Evolutionary conservation across 768 basidiomycete species (phyloP).

Genomic region (Leucosporidium creatinivorum): DNA sequence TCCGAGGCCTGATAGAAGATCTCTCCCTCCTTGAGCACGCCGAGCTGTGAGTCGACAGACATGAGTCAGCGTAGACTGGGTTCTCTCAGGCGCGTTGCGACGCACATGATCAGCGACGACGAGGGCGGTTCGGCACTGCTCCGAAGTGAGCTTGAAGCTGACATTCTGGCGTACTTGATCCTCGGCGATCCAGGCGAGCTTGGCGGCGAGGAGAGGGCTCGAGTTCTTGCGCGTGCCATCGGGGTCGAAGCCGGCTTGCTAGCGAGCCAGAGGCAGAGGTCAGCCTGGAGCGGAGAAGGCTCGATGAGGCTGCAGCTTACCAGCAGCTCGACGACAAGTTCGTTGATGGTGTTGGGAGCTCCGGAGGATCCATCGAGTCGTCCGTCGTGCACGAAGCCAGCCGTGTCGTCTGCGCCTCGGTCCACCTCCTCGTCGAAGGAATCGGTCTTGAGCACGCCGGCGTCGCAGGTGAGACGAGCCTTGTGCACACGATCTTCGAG

Average conservation of each 20-base stretch:
- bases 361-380: constrained; percentile 9
- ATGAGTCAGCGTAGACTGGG: neutral
- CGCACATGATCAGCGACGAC: constrained; percentile 25
- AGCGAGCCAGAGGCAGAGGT: neutral
- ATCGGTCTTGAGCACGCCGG: neutral
- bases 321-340: constrained; percentile 26
- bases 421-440: neutral
- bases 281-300: too few species aligned
- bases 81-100: too few species aligned
- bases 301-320: constrained; percentile 3
- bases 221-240: neutral
- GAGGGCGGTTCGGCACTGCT: constrained; percentile 15
- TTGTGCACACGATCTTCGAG: constrained; percentile 16
- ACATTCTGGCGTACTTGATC: neutral
- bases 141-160: constrained; percentile 11
- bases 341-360: constrained; percentile 20
- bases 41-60: neutral
- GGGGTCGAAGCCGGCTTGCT: constrained; percentile 26
- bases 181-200: neutral
- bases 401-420: neutral
- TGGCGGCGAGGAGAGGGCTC: constrained; percentile 18
- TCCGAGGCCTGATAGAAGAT: constrained; percentile 21
- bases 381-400: constrained; percentile 13
- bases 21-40: constrained; percentile 19
- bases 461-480: constrained; percentile 11